Percentiles rank a stretch among this genome's conserved stretches.
These are phyloP conservation scores for Bipolaris cookei DNA, from an alignment of 2,329 filamentous ascomycete species.

Conservation along the genomic window DNA sequence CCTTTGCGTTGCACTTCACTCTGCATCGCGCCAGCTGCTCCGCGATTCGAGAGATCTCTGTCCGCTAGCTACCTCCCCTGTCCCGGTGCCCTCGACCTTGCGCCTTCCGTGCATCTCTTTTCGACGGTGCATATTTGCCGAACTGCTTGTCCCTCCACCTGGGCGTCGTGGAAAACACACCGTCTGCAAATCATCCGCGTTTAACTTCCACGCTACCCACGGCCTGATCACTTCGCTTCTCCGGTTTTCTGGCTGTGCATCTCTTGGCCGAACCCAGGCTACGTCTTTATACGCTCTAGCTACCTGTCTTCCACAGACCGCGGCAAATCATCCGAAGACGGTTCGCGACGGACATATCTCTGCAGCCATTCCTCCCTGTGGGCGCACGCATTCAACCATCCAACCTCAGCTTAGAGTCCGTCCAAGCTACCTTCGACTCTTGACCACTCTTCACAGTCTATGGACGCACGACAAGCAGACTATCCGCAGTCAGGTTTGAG, in stretches of 20 bases:
- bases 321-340: conserved; percentile 49
- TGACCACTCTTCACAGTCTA: conserved; percentile 53
- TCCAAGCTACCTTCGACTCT: conserved; percentile 40
- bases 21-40: conserved; percentile 43
- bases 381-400: conserved; percentile 40
- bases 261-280: conserved; percentile 39
- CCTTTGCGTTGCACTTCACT: conserved; percentile 44
- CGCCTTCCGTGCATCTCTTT: conserved; percentile 48
- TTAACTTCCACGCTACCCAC: conserved; percentile 54
- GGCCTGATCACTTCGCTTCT: conserved; percentile 45
- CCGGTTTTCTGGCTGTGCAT: conserved; percentile 47
- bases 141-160: conserved; percentile 47
- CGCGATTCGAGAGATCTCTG: conserved; percentile 43
- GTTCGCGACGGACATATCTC: conserved; percentile 56
- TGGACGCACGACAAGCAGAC: conserved; percentile 61
- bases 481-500: conserved; percentile 63
- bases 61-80: conserved; percentile 34
- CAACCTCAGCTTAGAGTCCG: conserved; percentile 49
- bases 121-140: conserved; percentile 50
- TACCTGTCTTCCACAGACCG: conserved; percentile 40
- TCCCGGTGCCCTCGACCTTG: conserved; percentile 43
- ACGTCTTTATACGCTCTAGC: conserved; percentile 31
- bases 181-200: conserved; percentile 58
- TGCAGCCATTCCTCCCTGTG: conserved; percentile 53
- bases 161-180: conserved; percentile 47